Percentiles rank a stretch among this genome's conserved stretches.
phyloP scores from a whole-genome alignment of 495 filamentous ascomycete species.

The Niebla homalea region DNA sequence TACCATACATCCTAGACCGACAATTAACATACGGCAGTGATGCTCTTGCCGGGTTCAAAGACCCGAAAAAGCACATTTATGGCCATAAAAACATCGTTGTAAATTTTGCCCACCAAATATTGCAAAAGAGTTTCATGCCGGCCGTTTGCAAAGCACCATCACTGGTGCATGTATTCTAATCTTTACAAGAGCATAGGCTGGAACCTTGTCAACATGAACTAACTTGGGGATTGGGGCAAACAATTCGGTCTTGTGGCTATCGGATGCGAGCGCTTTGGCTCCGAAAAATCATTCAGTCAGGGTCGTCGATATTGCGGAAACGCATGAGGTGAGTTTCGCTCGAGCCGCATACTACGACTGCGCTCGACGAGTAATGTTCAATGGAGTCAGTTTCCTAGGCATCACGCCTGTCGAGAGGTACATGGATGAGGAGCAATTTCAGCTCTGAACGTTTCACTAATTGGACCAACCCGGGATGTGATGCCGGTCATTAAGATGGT shows the following conservation, averaged over 20 bases:
- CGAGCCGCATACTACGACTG: slow-evolving; percentile 70
- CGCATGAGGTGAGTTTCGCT: slow-evolving; percentile 55
- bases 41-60: slow-evolving; percentile 46
- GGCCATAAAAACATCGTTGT: slow-evolving; percentile 49
- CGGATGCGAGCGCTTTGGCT: slow-evolving; percentile 49
- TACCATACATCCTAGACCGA: slow-evolving; percentile 45
- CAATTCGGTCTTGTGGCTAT: slow-evolving; percentile 58
- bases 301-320: slow-evolving; percentile 48
- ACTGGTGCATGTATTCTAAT: slow-evolving; percentile 58
- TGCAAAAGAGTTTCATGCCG: slow-evolving; percentile 59
- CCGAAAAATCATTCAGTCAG: slow-evolving; percentile 48
- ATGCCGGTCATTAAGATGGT: too few species aligned
- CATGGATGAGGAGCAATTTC: neutral
- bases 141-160: slow-evolving; percentile 60
- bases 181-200: slow-evolving; percentile 54
- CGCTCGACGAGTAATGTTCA: slow-evolving; percentile 60
- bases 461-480: too few species aligned
- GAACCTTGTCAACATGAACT: slow-evolving; percentile 58
- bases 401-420: slow-evolving; percentile 60
- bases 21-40: slow-evolving; percentile 45
- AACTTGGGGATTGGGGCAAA: slow-evolving; percentile 64
- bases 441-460: too few species aligned
- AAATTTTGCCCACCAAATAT: slow-evolving; percentile 68
- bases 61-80: slow-evolving; percentile 53
- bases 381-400: slow-evolving; percentile 71